Evolutionary conservation across 179 eudicot species (phyloP), one percentile per base, ranked within the genome.

Genomic region (Drosera spatulata): DNA sequence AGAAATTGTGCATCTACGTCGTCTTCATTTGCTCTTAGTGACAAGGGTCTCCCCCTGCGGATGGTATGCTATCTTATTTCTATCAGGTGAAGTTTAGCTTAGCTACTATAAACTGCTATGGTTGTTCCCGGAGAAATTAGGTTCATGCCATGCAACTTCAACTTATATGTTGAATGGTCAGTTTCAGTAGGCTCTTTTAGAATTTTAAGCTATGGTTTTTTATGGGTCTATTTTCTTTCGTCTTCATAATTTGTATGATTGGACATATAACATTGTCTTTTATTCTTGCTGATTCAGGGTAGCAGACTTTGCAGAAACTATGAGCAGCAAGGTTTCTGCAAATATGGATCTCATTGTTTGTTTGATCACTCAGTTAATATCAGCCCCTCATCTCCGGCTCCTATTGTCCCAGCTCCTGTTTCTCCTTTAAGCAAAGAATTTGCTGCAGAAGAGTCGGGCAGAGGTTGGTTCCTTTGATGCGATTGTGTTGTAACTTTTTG

Each of bases 301-400:
- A 65, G 69, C 60, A 74, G 63, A 71, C 59, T 66, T 9, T 78
- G 82, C 55, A 73, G 79, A 62, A 62, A 78, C 61, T 78, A 78
- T 57, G 77, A 78, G 68, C 67, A 71, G 61, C 73, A 71, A 41
- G 82, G 82, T 33, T 65, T 51, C 12, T 78, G 82, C 79, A 72
- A 71, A 53, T 71, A 71, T 51, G 77, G 82, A 8, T 56, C n/a
- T 5, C 70, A 53, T 22, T 74, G 82, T 60, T 60, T 71, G 43
- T 78, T 68, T 66, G 56, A 78, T 66, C 82, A 78, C 64, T 79
- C 79, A 0, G 66, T 41, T 7, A 56, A 69, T 46, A 22, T 50
- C 39, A 12, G 50, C 61, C 55, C 75, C 33, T 22, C 33, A 50
- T 41, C 66, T 50, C 51, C 75, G 55, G 45, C 15, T 47, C 55